Evolutionary conservation across 306 rosid genomes (phyloP), one percentile per base, ranked within the genome.

Genomic region (Cicer cuneatum): DNA sequence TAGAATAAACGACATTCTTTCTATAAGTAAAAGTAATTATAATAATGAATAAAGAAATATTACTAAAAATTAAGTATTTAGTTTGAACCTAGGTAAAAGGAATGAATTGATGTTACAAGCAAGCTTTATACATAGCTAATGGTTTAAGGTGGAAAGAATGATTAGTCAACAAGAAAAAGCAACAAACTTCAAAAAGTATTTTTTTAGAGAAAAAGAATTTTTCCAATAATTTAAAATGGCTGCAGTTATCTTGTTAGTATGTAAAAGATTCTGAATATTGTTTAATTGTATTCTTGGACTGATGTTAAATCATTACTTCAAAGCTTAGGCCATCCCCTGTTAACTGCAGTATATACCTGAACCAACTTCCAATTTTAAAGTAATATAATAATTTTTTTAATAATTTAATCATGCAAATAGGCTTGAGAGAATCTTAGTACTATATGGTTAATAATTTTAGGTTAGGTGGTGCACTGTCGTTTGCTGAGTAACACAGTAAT

Each of bases 201-300:
- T 45, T 40, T 7, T 19, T 9, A 16, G 15, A 2, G 2, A 38
- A 16, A 41, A 38, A 11, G 37, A 52, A 37, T 40, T 73, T 45
- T 53, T 62, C 46, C 48, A 40, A 40, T 78, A 12, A 35, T 77
- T 56, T 68, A 61, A 62, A 35, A 76, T 68, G 39, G 52, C 60
- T 13, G 67, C 85, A 84, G 76, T 57, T 40, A 73, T 56, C 52
- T 4, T 40, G 72, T 78, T 73, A 69, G 80, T 45, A 41, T 57
- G 59, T 46, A 69, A 75, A 77, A 73, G 87, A 77, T 69, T 79
- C 83, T 74, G 49, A 57, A 5, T 38, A 66, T 59, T 8, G 43
- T 76, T 71, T 24, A 65, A 57, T 10, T 66, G 60, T 37, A 51
- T 65, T 77, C 60, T 83, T 76, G 77, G 70, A 66, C 72, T 54